Evolutionary conservation across 768 basidiomycete species (phyloP), one percentile per base, ranked within the genome.

Genomic region (Rhodotorula babjevae): DNA sequence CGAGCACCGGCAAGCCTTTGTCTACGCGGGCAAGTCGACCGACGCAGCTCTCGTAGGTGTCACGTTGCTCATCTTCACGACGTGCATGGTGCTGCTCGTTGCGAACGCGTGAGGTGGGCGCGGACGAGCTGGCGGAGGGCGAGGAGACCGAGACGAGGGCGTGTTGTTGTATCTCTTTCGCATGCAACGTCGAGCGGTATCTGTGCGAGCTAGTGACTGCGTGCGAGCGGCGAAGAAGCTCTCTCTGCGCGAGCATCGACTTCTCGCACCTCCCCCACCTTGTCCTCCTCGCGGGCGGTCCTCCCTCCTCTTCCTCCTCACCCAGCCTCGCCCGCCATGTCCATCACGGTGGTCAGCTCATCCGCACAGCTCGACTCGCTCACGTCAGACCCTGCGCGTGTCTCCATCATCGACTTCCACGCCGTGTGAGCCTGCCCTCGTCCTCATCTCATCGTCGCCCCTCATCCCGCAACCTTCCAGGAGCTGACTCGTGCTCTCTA

Each of bases 331-430:
- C 16, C 16, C n/a, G n/a, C 27, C 53, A 55, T 67, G 67, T 60
- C 71, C 2, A 72, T 68, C 36, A 72, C 71, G 16, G 67, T 60
- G 46, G 57, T 72, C 19, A 61, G 2, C 18, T 57, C 64, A 15
- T 16, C 67, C 46, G 19, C 33, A 0, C 72, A 73, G 14, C 65
- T 73, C 61, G 29, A 63, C 40, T n/a, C 50, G 15, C 68, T 69
- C 47, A 73, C 67, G 2, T 18, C 42, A 0, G 49, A 69, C 31
- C 27, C 44, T 25, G 16, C n/a, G 31, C 53, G 58, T 49, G 29
- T 75, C 21, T 60, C 49, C 27, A 16, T 75, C 33, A 53, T 75
- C 56, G 74, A 75, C 67, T 75, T 75, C 59, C 67, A 65, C 55
- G 73, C 73, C n/a, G 42, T 42, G 65, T 74, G 15, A 23, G 50